Evolutionary conservation across 805 yeast species (phyloP), one percentile per base, ranked within the genome.

Genomic region (Saccharomycopsis oosterbeekiorum): DNA sequence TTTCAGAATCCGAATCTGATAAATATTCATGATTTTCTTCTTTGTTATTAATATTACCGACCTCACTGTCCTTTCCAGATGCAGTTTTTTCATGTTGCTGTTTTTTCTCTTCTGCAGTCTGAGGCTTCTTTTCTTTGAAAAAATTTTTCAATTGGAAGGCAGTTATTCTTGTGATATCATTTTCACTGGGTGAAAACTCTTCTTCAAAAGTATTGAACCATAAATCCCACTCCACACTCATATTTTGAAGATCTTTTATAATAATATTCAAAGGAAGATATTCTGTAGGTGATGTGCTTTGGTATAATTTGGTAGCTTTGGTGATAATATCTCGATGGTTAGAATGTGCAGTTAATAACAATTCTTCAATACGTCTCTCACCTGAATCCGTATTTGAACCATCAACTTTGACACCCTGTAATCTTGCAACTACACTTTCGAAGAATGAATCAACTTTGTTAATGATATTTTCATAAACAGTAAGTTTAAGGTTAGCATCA

Each of bases 101-200:
- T 55, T 39, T 53, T 55, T 50, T 40, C 43, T 60, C 62, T 15
- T n/a, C 26, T 29, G 43, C 53, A 34, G 56, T 57, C 37, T 17
- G 54, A 4, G 59, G 60, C 37, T 62, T 59, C 36, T 57, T 58
- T 19, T 59, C 58, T 14, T 56, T 58, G 56, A 64, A 64, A 41
- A 64, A 62, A 21, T 62, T 64, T 42, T 43, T 59, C 36, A 64
- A 58, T 36, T 64, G 66, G 29, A 64, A 59, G 17, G 64, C 66
- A 37, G 99, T 92, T 54, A 94, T 88, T 65, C 89, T 79, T 4
- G 96, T 85, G 66, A 94, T 88, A 78, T 94, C 99, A 68, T 86
- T 89, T 71, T 94, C 98, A 9, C 96, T 84, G 1, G 98, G 98
- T 63, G 93, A 79, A 69, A 81, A 94, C 21, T 79, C 78, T 54